Evolutionary conservation across 2,329 filamentous ascomycete species (phyloP), one percentile per base, ranked within the genome.

Genomic region (Xylariaceae sp.): DNA sequence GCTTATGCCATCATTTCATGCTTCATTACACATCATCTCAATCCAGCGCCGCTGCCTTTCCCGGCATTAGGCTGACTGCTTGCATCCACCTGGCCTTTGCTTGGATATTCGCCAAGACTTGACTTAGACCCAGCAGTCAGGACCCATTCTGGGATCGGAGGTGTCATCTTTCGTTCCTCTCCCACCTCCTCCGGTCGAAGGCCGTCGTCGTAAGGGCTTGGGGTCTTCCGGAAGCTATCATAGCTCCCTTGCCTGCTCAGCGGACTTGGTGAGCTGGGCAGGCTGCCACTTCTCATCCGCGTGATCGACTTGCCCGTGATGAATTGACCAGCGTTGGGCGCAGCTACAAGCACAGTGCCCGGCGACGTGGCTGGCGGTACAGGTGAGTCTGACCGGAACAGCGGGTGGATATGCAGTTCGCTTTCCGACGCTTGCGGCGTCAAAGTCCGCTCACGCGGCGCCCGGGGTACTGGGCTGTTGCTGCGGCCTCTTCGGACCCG

Each of bases 351-450:
- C 14, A 85, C 76, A 0, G 87, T 91, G 0, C 86, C 85, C 0
- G 85, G 83, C 0, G 85, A 87, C 1, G 78, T 76, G 6, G 80
- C 69, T 1, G 86, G 83, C 7, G 86, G 85, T 1, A 75, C 77
- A 0, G 85, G 85, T 38, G 82, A 87, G 62, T 89, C 85, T 6
- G 83, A 84, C 51, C 87, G 78, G 71, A 91, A 90, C 3, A 91
- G 75, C 9, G 87, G 87, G 65, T 91, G 87, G 41, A 90, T 90
- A 62, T 90, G 82, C 3, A 82, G 75, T 64, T 90, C 85, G 59
- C 75, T 76, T 44, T 62, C 71, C 3, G 58, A 68, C 2, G 58
- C 48, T 27, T 71, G 65, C 44, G 68, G 67, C 14, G 66, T 71
- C 56, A 70, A 61, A 41, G 53, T 62, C 53, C 55, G 66, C 60